Base-by-base conservation (phyloP, 192 early-diverging fungal genomes). In the Coemansia sp. region DNA sequence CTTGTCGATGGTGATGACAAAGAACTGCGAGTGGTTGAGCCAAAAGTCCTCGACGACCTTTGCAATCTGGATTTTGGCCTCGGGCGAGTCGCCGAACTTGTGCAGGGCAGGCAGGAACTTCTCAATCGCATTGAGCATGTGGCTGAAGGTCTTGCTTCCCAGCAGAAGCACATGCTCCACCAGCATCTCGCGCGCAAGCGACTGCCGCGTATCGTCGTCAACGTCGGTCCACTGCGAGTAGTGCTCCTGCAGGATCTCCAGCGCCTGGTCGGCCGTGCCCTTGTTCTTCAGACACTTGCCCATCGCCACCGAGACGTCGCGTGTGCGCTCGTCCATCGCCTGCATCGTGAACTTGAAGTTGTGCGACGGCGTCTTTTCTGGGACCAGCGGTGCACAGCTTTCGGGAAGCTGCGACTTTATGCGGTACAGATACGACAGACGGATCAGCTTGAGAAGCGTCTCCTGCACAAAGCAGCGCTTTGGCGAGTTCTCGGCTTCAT, bases 81-180 rank as follows among this genome's bases (percentile, higher is more conserved):
- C 91, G n/a, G 86, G 57, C 49, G 70, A 60, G 9, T 76, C 71
- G 63, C 67, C 64, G 53, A 84, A 75, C 48, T 67, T 58, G 53
- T 71, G 69, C 65, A 85, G 58, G 39, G 80, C 71, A 10, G 81
- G 69, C 51, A 77, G 71, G 67, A 83, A 94, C 87, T 93, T 84
- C 63, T 98, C 96, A 51, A 98, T 88, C 12, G 95, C 91, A 66
- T 92, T 95, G 60, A 98, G 76, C 44, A 94, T 88, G 75, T 99
- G 98, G 51, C 88, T 91, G 77, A 99, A 98, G 67, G 89, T 94
- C 75, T 98, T 98, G 77, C 89, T 89, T 38, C 98, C 98, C 39
- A 94, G 78, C 46, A 93, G 83, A 60, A 98, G 79, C 17, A 98
- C 85, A 67, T 90, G 91, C 70, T 97, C 90, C 4, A 95, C 80